Evolutionary conservation across 805 yeast species (phyloP), one percentile per base, ranked within the genome.

Genomic region (Candida fluviatilis): DNA sequence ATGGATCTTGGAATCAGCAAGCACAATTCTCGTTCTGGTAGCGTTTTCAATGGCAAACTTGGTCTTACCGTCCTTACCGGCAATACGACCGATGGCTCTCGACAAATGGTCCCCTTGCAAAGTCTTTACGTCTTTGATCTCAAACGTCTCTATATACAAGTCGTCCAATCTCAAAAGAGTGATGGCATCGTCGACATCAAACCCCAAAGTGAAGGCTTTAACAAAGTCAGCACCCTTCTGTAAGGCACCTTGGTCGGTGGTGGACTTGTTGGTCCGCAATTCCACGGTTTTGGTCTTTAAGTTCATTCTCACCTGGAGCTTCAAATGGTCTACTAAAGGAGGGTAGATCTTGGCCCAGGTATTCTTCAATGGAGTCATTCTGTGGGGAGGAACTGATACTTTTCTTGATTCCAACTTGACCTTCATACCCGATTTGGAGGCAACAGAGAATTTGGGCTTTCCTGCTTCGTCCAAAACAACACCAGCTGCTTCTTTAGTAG

Each of bases 41-140:
- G 99, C 97, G 58, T 93, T 93, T 66, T 93, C 99, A 57, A 93
- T 93, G 23, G 99, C 97, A 62, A 91, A 93, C 69, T 91, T 93
- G 45, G 98, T 93, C 66, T 90, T 91, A 57, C 99, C 99, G 59
- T 93, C 99, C 59, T 93, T 95, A 63, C 99, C 99, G 11, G 99
- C 99, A 64, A 93, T 93, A 75, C 99, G 88, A 56, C 99, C 99
- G 60, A 93, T 93, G 5, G 99, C 99, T 75, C 99, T 83, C 37
- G 96, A 84, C 59, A 93, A 73, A 76, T 93, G 99, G 66, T 93
- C 99, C 18, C 98, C 99, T 19, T 80, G 81, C 50, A 93, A 71
- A 4, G 97, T 91, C 66, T 93, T 95, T 41, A 93, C 97, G 64
- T 93, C 99, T 61, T 93, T 93, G 52, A 93, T 76, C 60, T 93